Evolutionary conservation across 768 basidiomycete genomes (phyloP).

Genomic region (Trametes punicea): DNA sequence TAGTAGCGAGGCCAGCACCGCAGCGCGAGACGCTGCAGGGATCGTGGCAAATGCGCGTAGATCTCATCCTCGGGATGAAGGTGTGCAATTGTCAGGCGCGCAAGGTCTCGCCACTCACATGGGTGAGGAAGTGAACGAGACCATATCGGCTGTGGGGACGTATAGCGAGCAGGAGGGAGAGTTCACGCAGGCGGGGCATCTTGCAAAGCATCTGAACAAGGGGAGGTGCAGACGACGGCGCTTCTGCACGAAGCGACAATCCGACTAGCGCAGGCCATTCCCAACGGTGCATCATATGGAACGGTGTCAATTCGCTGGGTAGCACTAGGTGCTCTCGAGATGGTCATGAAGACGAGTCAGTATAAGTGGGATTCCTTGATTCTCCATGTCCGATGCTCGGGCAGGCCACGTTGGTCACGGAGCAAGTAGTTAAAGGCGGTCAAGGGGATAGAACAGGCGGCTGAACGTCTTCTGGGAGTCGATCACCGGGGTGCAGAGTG

Average conservation of each 20-base stretch:
- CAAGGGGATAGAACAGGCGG: background rate
- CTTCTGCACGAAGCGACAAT: background rate
- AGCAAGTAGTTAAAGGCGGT: background rate
- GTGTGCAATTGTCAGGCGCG: background rate
- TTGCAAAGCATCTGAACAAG: background rate
- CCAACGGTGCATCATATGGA: background rate
- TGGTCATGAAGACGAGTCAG: background rate
- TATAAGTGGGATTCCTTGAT: background rate
- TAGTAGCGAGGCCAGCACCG: background rate
- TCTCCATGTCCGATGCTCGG: background rate
- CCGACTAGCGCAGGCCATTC: background rate
- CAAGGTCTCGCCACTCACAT: background rate
- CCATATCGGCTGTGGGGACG: background rate
- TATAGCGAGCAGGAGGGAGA: background rate
- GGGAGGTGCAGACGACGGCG: background rate
- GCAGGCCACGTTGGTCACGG: background rate
- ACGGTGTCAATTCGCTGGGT: background rate
- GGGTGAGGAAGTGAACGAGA: background rate
- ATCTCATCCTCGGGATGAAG: background rate
- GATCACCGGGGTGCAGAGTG: background rate
- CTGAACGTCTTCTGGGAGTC: background rate
- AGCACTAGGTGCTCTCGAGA: background rate
- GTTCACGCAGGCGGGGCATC: background rate
- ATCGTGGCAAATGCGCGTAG: background rate
- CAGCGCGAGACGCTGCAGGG: background rate